A percentile compares a stretch with the other conserved stretches of the same genome.
phyloP scores from a whole-genome alignment of 176 grass and related monocot genomes.

The Cocos nucifera region DNA sequence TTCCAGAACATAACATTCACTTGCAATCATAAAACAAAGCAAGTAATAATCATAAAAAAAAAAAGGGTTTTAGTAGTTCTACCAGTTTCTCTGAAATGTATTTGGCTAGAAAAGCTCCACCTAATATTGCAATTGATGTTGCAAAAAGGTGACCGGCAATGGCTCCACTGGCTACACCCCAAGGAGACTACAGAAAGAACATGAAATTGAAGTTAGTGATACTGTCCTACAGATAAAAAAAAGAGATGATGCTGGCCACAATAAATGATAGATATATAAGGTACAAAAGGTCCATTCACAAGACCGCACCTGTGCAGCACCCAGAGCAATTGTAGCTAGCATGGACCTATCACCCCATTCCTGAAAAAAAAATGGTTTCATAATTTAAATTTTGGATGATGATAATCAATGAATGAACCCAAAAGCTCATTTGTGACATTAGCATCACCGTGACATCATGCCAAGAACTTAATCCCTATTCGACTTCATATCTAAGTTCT shows the following conservation, averaged over 20 bases:
- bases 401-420: no score
- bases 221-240: not conserved
- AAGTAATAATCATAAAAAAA: not conserved
- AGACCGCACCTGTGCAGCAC: constrained; percentile 74
- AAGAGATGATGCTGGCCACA: not conserved
- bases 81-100: constrained; percentile 96
- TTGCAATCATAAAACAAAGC: not conserved
- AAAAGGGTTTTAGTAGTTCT: constrained; percentile 9
- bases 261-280: not conserved
- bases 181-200: constrained; percentile 53
- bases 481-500: no score
- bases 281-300: not conserved
- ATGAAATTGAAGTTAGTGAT: not conserved
- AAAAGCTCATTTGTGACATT: no score
- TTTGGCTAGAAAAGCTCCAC: constrained; percentile 78
- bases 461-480: no score
- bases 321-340: constrained; percentile 92
- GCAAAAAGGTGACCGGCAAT: constrained; percentile 82
- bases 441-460: no score
- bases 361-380: constrained; percentile 15
- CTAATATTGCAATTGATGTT: constrained; percentile 71
- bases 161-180: constrained; percentile 80
- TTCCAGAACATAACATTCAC: not conserved
- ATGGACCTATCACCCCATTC: constrained; percentile 97
- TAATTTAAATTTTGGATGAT: no score